Evolutionary conservation across 2,329 filamentous ascomycete species (phyloP).

Genomic region (Cladosporium cucumerinum): DNA sequence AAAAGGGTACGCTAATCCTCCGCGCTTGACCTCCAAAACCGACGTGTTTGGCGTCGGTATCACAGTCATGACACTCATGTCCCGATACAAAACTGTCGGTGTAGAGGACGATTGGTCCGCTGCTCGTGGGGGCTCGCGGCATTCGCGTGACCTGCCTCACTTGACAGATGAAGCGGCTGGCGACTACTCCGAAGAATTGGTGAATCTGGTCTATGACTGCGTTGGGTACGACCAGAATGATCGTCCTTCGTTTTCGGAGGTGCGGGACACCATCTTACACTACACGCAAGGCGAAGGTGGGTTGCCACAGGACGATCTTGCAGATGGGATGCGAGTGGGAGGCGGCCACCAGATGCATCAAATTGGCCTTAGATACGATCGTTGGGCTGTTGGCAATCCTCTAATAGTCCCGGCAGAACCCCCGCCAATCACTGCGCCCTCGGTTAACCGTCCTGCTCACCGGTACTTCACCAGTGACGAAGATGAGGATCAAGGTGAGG

Average conservation of each 20-base stretch:
- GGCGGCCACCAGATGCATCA: not conserved
- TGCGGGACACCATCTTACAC: not conserved
- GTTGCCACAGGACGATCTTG: not conserved
- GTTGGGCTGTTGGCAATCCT: not conserved
- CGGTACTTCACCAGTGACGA: not conserved
- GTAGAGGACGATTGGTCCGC: not conserved
- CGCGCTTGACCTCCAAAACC: constrained; percentile 11
- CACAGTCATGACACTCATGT: constrained; percentile 17
- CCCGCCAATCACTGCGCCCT: too few relatives aligned
- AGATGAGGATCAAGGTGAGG: not conserved
- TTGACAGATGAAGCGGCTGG: not conserved
- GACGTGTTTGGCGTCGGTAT: constrained; percentile 21
- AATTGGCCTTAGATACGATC: not conserved
- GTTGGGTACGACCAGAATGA: constrained; percentile 7
- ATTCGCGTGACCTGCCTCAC: not conserved
- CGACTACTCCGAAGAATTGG: constrained; percentile 11
- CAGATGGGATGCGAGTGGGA: not conserved
- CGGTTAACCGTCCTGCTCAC: not conserved
- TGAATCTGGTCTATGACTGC: constrained; percentile 11
- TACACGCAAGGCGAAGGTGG: not conserved
- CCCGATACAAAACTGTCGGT: not conserved
- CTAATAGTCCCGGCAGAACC: not conserved
- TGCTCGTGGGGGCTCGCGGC: not conserved
- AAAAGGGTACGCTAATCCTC: not conserved
- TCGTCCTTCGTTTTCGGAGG: constrained; percentile 9